These are phyloP conservation scores for Pseudogymnoascus sp. DNA, from an alignment of 2,329 filamentous ascomycete species.

Conservation along the genomic window DNA sequence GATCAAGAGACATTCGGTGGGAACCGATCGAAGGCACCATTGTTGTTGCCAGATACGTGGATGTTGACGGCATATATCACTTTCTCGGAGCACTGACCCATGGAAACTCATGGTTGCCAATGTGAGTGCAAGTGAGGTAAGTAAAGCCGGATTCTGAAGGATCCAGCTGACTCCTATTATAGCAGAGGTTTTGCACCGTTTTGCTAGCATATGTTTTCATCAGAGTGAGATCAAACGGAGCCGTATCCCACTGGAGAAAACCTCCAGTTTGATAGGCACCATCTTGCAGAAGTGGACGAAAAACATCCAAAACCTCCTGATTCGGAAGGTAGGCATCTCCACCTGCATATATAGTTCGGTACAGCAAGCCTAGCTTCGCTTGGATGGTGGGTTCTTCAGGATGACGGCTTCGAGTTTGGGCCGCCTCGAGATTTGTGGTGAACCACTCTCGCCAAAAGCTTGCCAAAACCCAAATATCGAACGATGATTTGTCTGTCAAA, in stretches of 20 bases:
- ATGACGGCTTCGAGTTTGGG: not conserved
- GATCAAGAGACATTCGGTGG: not conserved
- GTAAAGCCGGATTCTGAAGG: constrained; percentile 15
- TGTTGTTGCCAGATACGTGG: not conserved
- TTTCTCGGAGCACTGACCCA: constrained; percentile 12
- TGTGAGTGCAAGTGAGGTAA: constrained; percentile 22
- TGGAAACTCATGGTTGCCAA: constrained; percentile 20
- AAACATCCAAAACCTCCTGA: not conserved
- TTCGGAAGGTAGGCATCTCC: constrained; percentile 20
- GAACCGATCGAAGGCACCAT: not conserved
- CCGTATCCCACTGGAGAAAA: not conserved
- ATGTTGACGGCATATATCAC: not conserved
- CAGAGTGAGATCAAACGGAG: constrained; percentile 16
- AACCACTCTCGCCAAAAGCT: constrained; percentile 25
- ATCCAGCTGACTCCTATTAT: constrained; percentile 20
- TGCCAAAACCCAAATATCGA: constrained; percentile 17
- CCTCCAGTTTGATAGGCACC: constrained; percentile 3
- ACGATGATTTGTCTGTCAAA: not conserved
- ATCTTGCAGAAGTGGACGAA: not conserved
- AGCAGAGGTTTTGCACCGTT: constrained; percentile 14
- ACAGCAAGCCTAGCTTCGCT: constrained; percentile 12
- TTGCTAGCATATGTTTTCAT: constrained; percentile 20
- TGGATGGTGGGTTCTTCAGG: not conserved
- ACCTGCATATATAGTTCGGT: constrained; percentile 18
- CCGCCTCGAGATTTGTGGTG: not conserved